Percentiles rank a stretch among this genome's conserved stretches.
Evolutionary conservation across 1,284 basidiomycete genomes (phyloP).

Genomic region (Microbotryum silenes-acaulis): DNA sequence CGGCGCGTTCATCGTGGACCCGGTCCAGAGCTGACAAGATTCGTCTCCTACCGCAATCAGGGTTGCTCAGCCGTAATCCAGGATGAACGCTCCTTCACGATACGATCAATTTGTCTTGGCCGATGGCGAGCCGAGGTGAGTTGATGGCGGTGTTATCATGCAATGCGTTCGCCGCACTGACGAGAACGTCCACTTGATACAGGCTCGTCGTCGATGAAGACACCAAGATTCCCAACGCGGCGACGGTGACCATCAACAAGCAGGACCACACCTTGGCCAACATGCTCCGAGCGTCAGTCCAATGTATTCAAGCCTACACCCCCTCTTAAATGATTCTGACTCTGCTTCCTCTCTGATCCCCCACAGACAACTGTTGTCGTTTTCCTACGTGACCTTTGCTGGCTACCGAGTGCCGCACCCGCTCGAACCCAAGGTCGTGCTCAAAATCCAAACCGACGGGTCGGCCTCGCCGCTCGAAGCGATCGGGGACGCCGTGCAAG

Average conservation of each 20-base stretch:
- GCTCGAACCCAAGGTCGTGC: slow-evolving; percentile 81
- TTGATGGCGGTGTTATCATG: slow-evolving; percentile 26
- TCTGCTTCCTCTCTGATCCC: not conserved
- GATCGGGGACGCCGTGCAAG: slow-evolving; percentile 73
- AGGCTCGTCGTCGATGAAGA: slow-evolving; percentile 90
- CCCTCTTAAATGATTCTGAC: not conserved
- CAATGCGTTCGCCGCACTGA: too few relatives aligned
- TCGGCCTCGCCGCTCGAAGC: slow-evolving; percentile 70
- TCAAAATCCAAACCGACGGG: slow-evolving; percentile 95
- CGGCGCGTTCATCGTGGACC: not conserved
- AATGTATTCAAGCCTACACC: not conserved
- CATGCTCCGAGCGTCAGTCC: slow-evolving; percentile 81
- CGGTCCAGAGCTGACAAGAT: not conserved
- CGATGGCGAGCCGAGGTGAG: slow-evolving; percentile 86
- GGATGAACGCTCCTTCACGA: slow-evolving; percentile 87
- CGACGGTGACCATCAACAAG: slow-evolving; percentile 86
- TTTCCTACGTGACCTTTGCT: slow-evolving; percentile 82
- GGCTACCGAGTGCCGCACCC: slow-evolving; percentile 98
- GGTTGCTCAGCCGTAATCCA: slow-evolving; percentile 23
- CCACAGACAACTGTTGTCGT: slow-evolving; percentile 71
- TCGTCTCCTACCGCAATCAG: not conserved
- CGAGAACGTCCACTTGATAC: slow-evolving; percentile 1
- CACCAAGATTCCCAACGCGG: slow-evolving; percentile 94
- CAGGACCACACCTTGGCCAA: slow-evolving; percentile 96
- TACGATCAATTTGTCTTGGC: slow-evolving; percentile 86